Percentiles rank a stretch among this genome's conserved stretches.
Evolutionary conservation across 208 protist species (phyloP).

Genomic region (Trypanosoma cruzi): DNA sequence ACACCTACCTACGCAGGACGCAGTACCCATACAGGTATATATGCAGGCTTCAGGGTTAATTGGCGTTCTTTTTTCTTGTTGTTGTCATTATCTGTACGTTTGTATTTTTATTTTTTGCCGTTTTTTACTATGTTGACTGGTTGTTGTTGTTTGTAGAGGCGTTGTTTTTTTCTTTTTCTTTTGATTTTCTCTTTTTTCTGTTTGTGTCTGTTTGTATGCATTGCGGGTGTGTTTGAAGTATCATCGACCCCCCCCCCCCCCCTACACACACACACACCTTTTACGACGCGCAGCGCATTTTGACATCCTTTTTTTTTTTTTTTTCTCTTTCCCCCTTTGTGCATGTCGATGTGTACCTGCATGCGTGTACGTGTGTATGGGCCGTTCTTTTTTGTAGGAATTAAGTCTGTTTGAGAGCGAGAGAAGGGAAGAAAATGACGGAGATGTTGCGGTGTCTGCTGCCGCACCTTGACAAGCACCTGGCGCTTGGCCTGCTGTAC

Average conservation of each 20-base stretch:
- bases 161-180: too few species aligned
- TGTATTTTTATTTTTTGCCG: not conserved
- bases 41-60: not conserved
- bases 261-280: too few species aligned
- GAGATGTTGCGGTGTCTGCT: constrained; percentile 75
- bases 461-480: constrained; percentile 89
- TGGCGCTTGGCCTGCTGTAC: constrained; percentile 74
- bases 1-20: not conserved
- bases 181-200: not conserved
- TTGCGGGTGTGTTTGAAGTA: not conserved
- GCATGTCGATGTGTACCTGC: not conserved
- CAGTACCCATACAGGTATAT: not conserved
- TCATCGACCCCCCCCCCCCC: too few species aligned
- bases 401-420: not conserved
- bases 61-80: not conserved
- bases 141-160: not conserved
- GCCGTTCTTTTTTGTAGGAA: not conserved
- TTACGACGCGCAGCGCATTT: too few species aligned
- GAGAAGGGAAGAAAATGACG: constrained; percentile 34
- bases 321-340: not conserved
- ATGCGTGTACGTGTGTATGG: not conserved
- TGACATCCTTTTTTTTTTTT: not conserved
- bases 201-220: not conserved
- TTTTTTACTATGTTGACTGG: not conserved
- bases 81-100: constrained; percentile 1